Base-by-base conservation (phyloP, 2,329 filamentous ascomycete species). In the Thelonectria rubi region DNA sequence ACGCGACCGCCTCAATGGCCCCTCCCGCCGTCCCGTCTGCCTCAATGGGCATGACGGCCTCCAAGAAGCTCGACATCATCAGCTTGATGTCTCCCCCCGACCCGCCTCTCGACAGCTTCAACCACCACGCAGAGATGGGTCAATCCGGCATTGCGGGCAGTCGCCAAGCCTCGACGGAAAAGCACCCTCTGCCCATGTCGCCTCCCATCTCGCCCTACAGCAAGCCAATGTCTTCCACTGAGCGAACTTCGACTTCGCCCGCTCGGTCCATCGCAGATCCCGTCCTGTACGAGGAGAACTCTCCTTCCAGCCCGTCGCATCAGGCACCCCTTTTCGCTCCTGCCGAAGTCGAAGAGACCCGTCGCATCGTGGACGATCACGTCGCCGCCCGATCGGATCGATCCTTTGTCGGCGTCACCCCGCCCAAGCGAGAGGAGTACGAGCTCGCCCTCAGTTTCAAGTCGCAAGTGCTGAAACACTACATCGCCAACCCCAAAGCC, bases 11-110 rank as follows among this genome's bases (percentile, higher is more conserved):
- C 59, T 59, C 72, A 69, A 75, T 74, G 73, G 72, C 69, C 30
- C 74, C 75, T 49, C 73, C 74, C 47, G 68, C 71, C 10, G 64
- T 63, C 20, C 67, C 69, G 37, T 57, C 69, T 20, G 49, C 71
- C 20, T 63, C 67, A 52, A 64, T 64, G 26, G 65, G 68, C 20
- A 63, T 62, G 26, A 21, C 20, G 9, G 65, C 66, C 20, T 32
- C 66, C 5, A 82, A 79, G 71, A 84, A 82, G 66, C 69, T 82
- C 55, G 79, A 82, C 63, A 84, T 85, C 65, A 82, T 74, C 77
- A 87, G 79, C 63, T 77, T 89, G 60, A 87, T 89, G 82, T 89
- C 87, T 20, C 87, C 87, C 32, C 86, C 86, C 20, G 86, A 88
- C 39, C 78, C 79, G n/a, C 73, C 80, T 34, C 81, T 79, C 50